phyloP scores from a whole-genome alignment of 805 yeast genomes.

The Spencermartinsiella europaea region DNA sequence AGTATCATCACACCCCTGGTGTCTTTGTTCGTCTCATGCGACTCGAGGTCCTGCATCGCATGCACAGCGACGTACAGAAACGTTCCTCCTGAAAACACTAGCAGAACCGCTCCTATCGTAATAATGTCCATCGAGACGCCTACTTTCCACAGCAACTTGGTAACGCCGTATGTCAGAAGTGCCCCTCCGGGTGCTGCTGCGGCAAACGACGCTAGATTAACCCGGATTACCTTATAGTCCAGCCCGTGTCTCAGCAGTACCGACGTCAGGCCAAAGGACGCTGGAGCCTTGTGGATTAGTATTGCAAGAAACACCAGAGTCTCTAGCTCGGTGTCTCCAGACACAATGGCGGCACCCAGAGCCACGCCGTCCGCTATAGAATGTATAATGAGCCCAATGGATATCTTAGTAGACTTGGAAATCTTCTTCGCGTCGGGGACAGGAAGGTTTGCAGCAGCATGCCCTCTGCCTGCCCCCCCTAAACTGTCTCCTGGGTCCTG shows the following conservation, averaged over 20 bases:
- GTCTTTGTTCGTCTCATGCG: conserved; percentile 13
- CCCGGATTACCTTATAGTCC: conserved; percentile 31
- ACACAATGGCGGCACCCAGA: conserved; percentile 52
- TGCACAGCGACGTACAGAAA: conserved; percentile 68
- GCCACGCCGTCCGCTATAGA: conserved; percentile 71
- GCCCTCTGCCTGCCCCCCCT: neutral
- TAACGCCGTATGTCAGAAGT: conserved; percentile 40
- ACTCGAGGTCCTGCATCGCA: conserved; percentile 44
- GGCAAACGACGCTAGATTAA: conserved; percentile 52
- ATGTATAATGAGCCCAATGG: conserved; percentile 61
- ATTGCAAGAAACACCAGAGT: conserved; percentile 53
- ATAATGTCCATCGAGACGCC: conserved; percentile 30
- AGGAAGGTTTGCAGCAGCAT: neutral
- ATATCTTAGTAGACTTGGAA: conserved; percentile 40
- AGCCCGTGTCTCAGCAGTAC: conserved; percentile 43
- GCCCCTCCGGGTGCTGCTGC: conserved; percentile 60
- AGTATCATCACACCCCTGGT: conserved; percentile 20
- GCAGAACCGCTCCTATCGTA: conserved; percentile 32
- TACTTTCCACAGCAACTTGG: conserved; percentile 36
- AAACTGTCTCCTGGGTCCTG: neutral
- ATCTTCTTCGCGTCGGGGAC: neutral
- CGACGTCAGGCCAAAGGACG: conserved; percentile 62
- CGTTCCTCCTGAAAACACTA: conserved; percentile 66
- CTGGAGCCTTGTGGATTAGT: conserved; percentile 68
- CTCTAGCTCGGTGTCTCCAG: conserved; percentile 36